Evolutionary conservation across 257 asterid species (phyloP), one percentile per base, ranked within the genome.

Genomic region (Solanum pennellii): DNA sequence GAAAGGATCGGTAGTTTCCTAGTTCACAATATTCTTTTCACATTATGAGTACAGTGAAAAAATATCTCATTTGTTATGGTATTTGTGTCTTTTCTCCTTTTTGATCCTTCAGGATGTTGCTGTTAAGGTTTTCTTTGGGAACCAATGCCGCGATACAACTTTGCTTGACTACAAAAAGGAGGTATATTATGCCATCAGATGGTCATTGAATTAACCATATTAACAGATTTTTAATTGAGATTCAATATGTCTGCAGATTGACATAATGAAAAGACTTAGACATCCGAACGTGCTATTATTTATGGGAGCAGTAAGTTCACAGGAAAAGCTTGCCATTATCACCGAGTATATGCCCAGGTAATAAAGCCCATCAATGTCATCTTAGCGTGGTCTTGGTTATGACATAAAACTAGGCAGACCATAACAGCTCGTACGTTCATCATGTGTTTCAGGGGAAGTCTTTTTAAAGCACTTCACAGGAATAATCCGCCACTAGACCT

Each of bases 251-350:
- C 13, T 87, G 86, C 91, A 95, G 98, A 91, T 94, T 87, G 90
- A 92, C 88, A 92, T 93, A 73, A 94, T 95, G 98, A 92, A 93
- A 89, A 92, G 94, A 89, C 88, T 95, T 82, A 92, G 98, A 66
- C 98, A 95, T 91, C 98, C 98, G 37, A 95, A 93, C 88, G 96
- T 95, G 80, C 88, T 95, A 83, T 88, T 95, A 88, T 95, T 93
- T 88, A 94, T 94, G 98, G 98, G 98, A 84, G 98, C 95, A 31
- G 93, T 92, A 6, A 89, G 88, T 85, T 89, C 96, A 31, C 90
- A 91, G 14, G 96, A 93, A 90, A 95, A 91, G 90, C 93, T 93
- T 20, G 98, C 96, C 87, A 88, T 95, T 56, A 94, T 94, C 83
- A 95, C 97, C 0, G 98, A 95, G 86, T 91, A 88, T 91, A 39